Evolutionary conservation across 2,329 filamentous ascomycete species (phyloP).

Genomic region (Claviceps sp.): DNA sequence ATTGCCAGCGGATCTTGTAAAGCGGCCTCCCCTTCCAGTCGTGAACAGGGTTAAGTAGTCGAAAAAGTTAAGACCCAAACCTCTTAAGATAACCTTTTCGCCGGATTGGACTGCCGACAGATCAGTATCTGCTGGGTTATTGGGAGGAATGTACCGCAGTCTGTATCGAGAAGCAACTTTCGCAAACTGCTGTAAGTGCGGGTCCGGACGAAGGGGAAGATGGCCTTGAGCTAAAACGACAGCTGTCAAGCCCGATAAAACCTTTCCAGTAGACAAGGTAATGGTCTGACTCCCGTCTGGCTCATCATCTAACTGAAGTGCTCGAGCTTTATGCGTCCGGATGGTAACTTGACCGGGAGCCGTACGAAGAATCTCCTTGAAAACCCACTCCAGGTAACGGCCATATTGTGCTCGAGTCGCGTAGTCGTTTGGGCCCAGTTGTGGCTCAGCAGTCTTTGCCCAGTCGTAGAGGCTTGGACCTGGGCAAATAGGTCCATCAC

Average conservation of each 20-base stretch:
- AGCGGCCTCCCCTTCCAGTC: constrained; percentile 1
- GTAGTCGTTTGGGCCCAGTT: constrained; percentile 5
- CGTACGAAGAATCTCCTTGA: constrained; percentile 1
- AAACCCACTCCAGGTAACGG: constrained; percentile 4
- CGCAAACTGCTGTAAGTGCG: constrained; percentile 1
- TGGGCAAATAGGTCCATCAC: constrained; percentile 2
- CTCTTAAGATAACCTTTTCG: not conserved
- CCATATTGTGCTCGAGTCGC: constrained; percentile 3
- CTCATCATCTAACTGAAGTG: not conserved
- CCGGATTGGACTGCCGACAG: not conserved
- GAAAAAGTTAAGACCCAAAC: constrained; percentile 5
- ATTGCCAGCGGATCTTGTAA: not conserved
- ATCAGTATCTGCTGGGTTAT: constrained; percentile 4
- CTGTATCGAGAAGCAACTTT: not conserved
- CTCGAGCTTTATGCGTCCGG: not conserved
- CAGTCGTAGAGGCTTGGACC: constrained; percentile 5
- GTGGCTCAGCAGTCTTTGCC: not conserved
- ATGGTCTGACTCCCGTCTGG: constrained; percentile 2
- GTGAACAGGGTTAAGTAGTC: constrained; percentile 4
- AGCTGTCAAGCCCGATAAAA: not conserved
- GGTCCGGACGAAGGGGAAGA: not conserved
- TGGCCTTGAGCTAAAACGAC: constrained; percentile 4
- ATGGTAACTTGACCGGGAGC: constrained; percentile 1
- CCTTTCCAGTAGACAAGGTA: not conserved
- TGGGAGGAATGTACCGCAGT: not conserved